Conservation (phyloP, 129 eudicot genomes). For the Heracleum sosnowskyi region DNA sequence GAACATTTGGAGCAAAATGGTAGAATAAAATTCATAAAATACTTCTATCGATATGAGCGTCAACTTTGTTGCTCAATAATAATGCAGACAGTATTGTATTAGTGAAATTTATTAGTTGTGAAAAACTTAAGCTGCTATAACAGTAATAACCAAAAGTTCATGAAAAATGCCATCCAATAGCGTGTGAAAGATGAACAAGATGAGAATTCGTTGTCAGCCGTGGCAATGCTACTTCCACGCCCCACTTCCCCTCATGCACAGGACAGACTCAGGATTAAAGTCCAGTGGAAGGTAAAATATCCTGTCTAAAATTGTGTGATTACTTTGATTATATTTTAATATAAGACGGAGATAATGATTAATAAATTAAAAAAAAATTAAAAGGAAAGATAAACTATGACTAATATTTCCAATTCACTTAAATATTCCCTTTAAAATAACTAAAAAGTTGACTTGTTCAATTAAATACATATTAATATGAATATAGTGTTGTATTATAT, state of each 20-base stretch:
- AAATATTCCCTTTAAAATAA: no score
- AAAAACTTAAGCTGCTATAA: background rate
- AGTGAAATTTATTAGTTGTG: background rate
- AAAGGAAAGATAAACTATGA: background rate
- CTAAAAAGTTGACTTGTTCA: background rate
- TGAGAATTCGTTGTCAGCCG: background rate
- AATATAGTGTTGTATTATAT: no score
- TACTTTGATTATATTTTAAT: no score
- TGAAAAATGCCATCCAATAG: background rate
- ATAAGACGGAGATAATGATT: background rate
- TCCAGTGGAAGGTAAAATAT: background rate
- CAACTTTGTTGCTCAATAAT: background rate
- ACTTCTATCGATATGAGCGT: background rate
- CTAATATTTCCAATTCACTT: background rate
- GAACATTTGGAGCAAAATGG: background rate
- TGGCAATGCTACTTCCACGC: background rate
- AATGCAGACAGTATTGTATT: background rate
- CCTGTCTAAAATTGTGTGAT: background rate
- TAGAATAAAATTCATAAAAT: no score
- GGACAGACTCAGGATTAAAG: no score
- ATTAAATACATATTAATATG: no score
- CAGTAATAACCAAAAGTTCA: background rate
- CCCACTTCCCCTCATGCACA: background rate
- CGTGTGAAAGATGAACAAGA: background rate
- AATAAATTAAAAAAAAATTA: no score